Conservation (phyloP, 495 filamentous ascomycete genomes). For the Xylaria cubensis region DNA sequence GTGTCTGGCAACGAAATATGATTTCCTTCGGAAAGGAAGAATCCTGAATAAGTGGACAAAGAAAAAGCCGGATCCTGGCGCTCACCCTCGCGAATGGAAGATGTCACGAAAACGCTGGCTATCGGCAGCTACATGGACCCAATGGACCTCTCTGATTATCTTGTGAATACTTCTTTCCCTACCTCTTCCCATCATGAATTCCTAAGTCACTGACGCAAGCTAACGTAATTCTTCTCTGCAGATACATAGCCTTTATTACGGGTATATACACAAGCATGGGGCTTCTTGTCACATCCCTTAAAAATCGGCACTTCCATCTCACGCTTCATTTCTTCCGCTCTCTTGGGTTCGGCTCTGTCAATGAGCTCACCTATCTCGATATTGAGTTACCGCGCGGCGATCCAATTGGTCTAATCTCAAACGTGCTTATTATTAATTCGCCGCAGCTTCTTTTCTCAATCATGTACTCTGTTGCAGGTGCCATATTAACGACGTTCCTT, state of each 20-base stretch:
- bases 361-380: conserved; percentile 34
- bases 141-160: conserved; percentile 21
- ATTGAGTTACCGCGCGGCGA: conserved; percentile 20
- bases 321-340: conserved; percentile 29
- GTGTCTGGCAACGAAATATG: conserved; percentile 35
- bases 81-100: conserved; percentile 24
- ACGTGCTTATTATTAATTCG: conserved; percentile 48
- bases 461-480: conserved; percentile 43
- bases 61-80: neutral
- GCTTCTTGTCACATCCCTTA: conserved; percentile 16
- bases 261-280: conserved; percentile 9
- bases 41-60: conserved; percentile 4
- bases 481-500: conserved; percentile 27
- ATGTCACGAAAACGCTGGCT: conserved; percentile 21
- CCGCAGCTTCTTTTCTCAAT: conserved; percentile 54
- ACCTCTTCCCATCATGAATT: neutral
- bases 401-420: conserved; percentile 31
- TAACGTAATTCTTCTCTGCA: neutral
- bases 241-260: conserved; percentile 23
- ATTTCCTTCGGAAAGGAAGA: conserved; percentile 25
- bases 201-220: neutral
- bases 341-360: conserved; percentile 42
- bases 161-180: conserved; percentile 16
- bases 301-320: conserved; percentile 25
- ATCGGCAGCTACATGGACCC: conserved; percentile 18